These are phyloP conservation scores for Aureoboletus auriporus DNA, from an alignment of 768 basidiomycete species.

Conservation along the genomic window DNA sequence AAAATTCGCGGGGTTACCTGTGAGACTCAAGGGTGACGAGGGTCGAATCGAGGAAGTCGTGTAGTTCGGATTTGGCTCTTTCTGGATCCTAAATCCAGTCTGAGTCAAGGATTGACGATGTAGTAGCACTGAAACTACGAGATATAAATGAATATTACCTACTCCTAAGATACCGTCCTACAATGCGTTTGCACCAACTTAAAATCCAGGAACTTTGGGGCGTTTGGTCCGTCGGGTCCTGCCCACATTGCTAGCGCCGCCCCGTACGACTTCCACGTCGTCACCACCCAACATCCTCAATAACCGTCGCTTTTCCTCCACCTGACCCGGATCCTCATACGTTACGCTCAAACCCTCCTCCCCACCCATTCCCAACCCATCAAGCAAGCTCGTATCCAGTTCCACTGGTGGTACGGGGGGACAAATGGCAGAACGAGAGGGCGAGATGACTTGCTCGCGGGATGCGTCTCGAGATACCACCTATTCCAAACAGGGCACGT, in stretches of 20 bases:
- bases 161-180: not conserved
- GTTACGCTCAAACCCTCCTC: constrained; percentile 54
- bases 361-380: constrained; percentile 15
- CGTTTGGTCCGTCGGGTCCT: constrained; percentile 12
- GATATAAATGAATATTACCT: no score
- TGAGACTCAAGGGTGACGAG: constrained; percentile 39
- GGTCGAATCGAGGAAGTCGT: constrained; percentile 14
- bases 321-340: constrained; percentile 67
- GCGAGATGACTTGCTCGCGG: constrained; percentile 20
- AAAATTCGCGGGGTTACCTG: constrained; percentile 80
- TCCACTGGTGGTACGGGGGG: constrained; percentile 9
- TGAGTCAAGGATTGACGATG: no score
- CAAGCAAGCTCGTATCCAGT: constrained; percentile 28
- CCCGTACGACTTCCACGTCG: no score
- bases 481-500: not conserved
- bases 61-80: not conserved
- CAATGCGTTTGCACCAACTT: not conserved
- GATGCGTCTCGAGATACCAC: constrained; percentile 37
- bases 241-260: not conserved
- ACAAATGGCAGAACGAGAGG: constrained; percentile 1
- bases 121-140: no score
- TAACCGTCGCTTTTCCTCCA: constrained; percentile 53
- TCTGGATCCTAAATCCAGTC: no score
- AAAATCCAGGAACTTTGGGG: constrained; percentile 6
- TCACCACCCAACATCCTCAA: constrained; percentile 46